Percentiles rank a stretch among this genome's conserved stretches.
phyloP scores from a whole-genome alignment of 2,329 filamentous ascomycete genomes.

The Apiospora kogelbergensis region DNA sequence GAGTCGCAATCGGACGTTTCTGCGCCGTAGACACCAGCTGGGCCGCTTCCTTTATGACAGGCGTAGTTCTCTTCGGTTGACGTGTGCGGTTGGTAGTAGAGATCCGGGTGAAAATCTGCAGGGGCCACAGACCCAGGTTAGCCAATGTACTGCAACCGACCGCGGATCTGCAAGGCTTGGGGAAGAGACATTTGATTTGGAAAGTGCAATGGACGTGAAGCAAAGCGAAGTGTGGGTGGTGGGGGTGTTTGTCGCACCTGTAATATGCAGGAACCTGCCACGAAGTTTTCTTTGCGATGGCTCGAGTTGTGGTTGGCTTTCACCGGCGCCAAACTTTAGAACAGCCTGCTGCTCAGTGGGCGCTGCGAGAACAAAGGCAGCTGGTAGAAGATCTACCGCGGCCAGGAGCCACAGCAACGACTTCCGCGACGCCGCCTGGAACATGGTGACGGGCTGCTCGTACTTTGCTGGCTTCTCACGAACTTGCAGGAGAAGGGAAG shows the following conservation, averaged over 20 bases:
- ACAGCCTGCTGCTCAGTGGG: slow-evolving; percentile 25
- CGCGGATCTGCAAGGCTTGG: slow-evolving; percentile 11
- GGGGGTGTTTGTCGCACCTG: slow-evolving; percentile 56
- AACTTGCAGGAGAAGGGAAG: not conserved
- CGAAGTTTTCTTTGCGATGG: slow-evolving; percentile 42
- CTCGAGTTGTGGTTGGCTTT: slow-evolving; percentile 12
- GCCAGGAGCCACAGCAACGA: slow-evolving; percentile 17
- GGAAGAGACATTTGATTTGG: slow-evolving; percentile 14
- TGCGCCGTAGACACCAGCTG: slow-evolving; percentile 79
- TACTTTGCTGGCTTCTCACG: slow-evolving; percentile 5
- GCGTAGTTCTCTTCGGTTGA: slow-evolving; percentile 66
- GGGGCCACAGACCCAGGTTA: slow-evolving; percentile 14
- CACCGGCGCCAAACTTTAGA: slow-evolving; percentile 22
- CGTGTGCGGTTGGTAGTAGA: slow-evolving; percentile 78
- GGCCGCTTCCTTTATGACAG: slow-evolving; percentile 78
- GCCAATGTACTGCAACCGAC: slow-evolving; percentile 9
- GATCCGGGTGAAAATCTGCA: slow-evolving; percentile 87
- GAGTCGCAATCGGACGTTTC: slow-evolving; percentile 89
- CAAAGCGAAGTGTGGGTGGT: slow-evolving; percentile 15
- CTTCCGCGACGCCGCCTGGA: slow-evolving; percentile 24
- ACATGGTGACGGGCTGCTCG: not conserved
- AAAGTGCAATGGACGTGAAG: not conserved
- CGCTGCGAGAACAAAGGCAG: slow-evolving; percentile 23
- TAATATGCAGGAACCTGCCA: slow-evolving; percentile 84
- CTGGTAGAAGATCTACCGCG: slow-evolving; percentile 26